These are phyloP conservation scores for Epichloe glyceriae DNA, from an alignment of 2,329 filamentous ascomycete genomes.

Conservation along the genomic window DNA sequence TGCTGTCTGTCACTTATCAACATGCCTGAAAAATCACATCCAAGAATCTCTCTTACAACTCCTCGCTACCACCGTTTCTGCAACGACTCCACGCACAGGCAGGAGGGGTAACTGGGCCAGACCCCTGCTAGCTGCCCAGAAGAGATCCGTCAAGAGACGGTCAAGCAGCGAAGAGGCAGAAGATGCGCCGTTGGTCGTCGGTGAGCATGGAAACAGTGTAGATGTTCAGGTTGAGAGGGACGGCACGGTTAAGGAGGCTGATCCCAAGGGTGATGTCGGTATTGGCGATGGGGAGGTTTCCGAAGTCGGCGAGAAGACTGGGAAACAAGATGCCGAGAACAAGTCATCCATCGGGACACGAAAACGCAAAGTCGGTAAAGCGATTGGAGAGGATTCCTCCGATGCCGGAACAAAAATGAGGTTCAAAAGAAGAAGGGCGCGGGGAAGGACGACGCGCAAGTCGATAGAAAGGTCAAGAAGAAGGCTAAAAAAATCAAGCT, in stretches of 20 bases:
- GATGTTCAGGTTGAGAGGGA: constrained; percentile 30
- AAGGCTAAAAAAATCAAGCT: constrained; percentile 53
- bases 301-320: constrained; percentile 20
- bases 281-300: constrained; percentile 12
- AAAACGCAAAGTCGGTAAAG: constrained; percentile 39
- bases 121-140: constrained; percentile 36
- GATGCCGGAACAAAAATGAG: constrained; percentile 10
- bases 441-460: constrained; percentile 11
- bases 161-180: constrained; percentile 59
- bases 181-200: constrained; percentile 61
- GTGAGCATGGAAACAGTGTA: constrained; percentile 57
- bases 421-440: constrained; percentile 6
- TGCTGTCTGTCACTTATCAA: constrained; percentile 4
- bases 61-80: constrained; percentile 47
- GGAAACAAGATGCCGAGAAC: constrained; percentile 12
- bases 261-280: constrained; percentile 11
- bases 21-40: constrained; percentile 49
- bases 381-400: constrained; percentile 22
- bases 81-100: constrained; percentile 40
- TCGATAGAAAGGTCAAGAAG: constrained; percentile 31
- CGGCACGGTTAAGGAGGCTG: constrained; percentile 25
- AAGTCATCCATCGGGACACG: constrained; percentile 24
- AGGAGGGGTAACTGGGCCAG: constrained; percentile 35
- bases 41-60: constrained; percentile 57
- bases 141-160: constrained; percentile 38